Evolutionary conservation across 2,329 filamentous ascomycete genomes (phyloP).

Genomic region (Pleurostoma richardsiae): DNA sequence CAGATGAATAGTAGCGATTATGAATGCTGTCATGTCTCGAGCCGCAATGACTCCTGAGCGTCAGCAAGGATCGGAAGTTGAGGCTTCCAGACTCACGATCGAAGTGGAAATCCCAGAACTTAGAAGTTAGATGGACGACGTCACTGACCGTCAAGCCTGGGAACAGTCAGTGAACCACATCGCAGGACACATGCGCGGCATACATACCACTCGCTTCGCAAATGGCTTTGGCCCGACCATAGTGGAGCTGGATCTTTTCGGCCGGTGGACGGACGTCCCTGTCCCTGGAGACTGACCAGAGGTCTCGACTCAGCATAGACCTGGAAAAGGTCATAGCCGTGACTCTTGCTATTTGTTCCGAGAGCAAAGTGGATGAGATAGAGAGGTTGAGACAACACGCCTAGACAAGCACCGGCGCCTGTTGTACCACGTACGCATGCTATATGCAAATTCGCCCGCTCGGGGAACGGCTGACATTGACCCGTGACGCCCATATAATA

Average conservation of each 20-base stretch:
- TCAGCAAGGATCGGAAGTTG: neutral
- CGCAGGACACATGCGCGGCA: neutral
- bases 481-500: too few relatives aligned
- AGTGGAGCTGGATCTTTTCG: constrained; percentile 6
- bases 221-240: constrained; percentile 7
- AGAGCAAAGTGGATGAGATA: neutral
- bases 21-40: constrained; percentile 11
- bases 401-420: too few relatives aligned
- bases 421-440: too few relatives aligned
- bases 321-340: neutral
- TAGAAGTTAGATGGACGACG: constrained; percentile 12
- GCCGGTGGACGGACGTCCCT: neutral
- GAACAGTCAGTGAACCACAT: neutral
- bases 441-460: too few relatives aligned
- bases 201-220: neutral
- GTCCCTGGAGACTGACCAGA: neutral
- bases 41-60: constrained; percentile 3
- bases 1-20: constrained; percentile 21
- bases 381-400: too few relatives aligned
- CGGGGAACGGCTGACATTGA: too few relatives aligned
- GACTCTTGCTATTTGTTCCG: neutral
- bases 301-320: neutral
- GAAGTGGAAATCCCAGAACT: constrained; percentile 18
- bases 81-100: constrained; percentile 11
- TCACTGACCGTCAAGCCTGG: constrained; percentile 12